phyloP scores from a whole-genome alignment of 2,329 filamentous ascomycete species.

The Aureobasidium mangrovei region DNA sequence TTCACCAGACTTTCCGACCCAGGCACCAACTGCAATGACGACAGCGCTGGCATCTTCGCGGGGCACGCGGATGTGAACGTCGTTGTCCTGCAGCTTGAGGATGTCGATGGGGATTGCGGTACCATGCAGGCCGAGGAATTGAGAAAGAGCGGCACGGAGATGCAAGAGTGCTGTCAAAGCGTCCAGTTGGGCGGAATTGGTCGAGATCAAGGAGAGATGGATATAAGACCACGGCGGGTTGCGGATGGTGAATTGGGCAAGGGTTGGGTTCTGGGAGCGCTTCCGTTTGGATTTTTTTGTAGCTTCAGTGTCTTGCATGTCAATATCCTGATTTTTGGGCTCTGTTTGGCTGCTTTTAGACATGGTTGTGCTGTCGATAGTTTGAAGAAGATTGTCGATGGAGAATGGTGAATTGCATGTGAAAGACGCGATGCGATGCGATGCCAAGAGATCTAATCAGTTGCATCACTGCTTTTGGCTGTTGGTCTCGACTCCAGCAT shows the following conservation, averaged over 20 bases:
- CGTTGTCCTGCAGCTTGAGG: constrained; percentile 47
- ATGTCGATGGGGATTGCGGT: constrained; percentile 61
- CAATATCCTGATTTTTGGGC: neutral
- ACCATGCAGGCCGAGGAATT: constrained; percentile 64
- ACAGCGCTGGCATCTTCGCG: constrained; percentile 52
- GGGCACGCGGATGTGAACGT: constrained; percentile 59
- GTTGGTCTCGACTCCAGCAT: neutral
- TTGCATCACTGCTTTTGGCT: neutral
- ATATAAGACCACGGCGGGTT: constrained; percentile 34
- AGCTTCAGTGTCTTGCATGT: neutral
- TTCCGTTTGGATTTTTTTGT: constrained; percentile 16
- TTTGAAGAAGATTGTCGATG: no score
- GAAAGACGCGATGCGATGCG: neutral
- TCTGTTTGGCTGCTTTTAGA: no score
- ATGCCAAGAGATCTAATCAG: neutral
- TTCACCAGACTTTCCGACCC: constrained; percentile 41
- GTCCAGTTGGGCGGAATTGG: constrained; percentile 40
- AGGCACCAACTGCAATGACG: constrained; percentile 57
- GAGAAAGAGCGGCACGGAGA: constrained; percentile 53
- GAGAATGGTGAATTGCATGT: neutral
- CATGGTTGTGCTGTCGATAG: no score
- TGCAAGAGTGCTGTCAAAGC: constrained; percentile 54
- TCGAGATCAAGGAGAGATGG: constrained; percentile 29
- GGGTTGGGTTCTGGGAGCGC: constrained; percentile 6
- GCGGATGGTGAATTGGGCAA: constrained; percentile 32